Evolutionary conservation across 805 yeast species (phyloP).

Genomic region (Ogataea trehalophila): DNA sequence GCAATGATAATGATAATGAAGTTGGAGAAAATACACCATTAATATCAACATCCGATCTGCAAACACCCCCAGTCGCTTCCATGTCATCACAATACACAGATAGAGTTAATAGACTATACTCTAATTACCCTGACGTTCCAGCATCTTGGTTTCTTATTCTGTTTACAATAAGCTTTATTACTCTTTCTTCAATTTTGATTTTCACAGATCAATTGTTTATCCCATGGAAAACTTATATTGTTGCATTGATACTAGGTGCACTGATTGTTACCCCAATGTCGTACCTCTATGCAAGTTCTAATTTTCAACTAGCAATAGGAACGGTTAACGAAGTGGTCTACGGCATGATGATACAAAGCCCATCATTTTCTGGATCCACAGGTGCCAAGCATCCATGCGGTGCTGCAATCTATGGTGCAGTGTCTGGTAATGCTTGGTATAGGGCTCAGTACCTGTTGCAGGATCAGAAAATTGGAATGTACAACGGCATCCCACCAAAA

Average conservation of each 20-base stretch:
- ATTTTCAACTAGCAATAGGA: constrained; percentile 49
- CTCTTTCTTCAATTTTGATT: constrained; percentile 31
- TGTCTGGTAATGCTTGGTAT: constrained; percentile 53
- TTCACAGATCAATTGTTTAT: constrained; percentile 29
- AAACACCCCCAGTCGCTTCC: constrained; percentile 2
- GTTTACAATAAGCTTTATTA: constrained; percentile 33
- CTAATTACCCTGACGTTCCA: constrained; percentile 40
- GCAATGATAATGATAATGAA: too few species aligned
- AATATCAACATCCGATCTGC: background rate
- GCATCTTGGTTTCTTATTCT: constrained; percentile 36
- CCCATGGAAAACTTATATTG: constrained; percentile 36
- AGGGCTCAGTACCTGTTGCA: constrained; percentile 38
- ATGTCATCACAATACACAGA: constrained; percentile 30
- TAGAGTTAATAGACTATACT: constrained; percentile 37
- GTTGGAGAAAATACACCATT: background rate
- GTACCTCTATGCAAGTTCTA: constrained; percentile 46
- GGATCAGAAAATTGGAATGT: constrained; percentile 47
- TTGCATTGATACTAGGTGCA: constrained; percentile 40
- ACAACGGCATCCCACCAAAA: constrained; percentile 49
- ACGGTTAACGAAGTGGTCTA: constrained; percentile 46
- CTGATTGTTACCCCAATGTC: constrained; percentile 45
- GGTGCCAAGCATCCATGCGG: constrained; percentile 40
- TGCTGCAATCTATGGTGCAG: constrained; percentile 44
- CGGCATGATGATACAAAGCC: constrained; percentile 40
- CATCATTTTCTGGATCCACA: constrained; percentile 11